Base-by-base conservation (phyloP, 139 green algal species). In the Chlorella sp. region DNA sequence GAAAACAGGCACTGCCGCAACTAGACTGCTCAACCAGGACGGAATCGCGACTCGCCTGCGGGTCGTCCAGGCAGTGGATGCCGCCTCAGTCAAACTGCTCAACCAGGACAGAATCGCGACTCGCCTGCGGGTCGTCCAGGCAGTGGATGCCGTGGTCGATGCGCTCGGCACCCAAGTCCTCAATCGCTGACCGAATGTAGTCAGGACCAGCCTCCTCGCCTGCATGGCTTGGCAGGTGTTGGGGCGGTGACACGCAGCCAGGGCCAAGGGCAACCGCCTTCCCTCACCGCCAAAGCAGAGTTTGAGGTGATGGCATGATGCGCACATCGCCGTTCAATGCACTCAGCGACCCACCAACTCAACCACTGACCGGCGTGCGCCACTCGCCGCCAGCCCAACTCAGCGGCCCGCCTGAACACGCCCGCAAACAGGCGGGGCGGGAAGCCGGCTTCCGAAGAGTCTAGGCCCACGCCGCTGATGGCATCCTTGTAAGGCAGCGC, bases 141-240 rank as follows among this genome's bases (percentile, higher is more conserved):
- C 73, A 88, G 83, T 76, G 89, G 0, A 96, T 77, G 51, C 93
- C 94, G 58, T 96, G 94, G 79, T 96, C 94, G 0, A 96, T 84
- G 6, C 94, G 88, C 75, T 89, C 48, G 17, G 92, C 92, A 13
- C 86, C 48, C 0, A 91, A 82, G 43, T 85, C 26, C 14, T 87
- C 51, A 0, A 94, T 60, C 17, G 90, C 89, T 40, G 90, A 73
- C 87, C 89, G 92, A 17, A 96, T 65, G 40, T 94, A 91, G 0
- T 89, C 86, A 0, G 91, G 72, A 7, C 85, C 85, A 0, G 87
- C 91, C 82, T 94, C 91, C 67, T 94, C 91, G 13, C 91, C 91
- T 92, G 86, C 80, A 46, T n/a, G n/a, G n/a, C n/a, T n/a, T n/a
- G n/a, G n/a, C n/a, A n/a, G n/a, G n/a, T n/a, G n/a, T n/a, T n/a